Evolutionary conservation across 139 green algal species (phyloP), one percentile per base, ranked within the genome.

Genomic region (Edaphochlamys debaryana): DNA sequence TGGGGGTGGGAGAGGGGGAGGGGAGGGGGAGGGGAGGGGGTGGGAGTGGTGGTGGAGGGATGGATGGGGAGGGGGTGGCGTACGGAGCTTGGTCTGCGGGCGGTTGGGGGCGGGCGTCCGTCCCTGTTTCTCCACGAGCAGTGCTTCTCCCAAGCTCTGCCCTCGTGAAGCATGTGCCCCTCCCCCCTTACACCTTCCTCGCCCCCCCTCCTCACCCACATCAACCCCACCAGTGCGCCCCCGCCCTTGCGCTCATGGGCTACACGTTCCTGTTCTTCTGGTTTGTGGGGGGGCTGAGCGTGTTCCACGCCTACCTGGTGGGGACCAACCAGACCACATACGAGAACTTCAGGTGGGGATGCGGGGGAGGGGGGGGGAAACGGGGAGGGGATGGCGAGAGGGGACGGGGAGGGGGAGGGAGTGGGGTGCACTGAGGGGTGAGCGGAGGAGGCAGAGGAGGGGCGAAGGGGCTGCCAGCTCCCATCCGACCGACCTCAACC

Each of bases 311-410:
- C 63, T 99, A 96, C 87, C 93, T 99, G 42, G 92, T 97, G 48
- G 89, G 73, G 34, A 95, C 80, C 32, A 98, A 98, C 86, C 94
- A 97, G 91, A 99, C 98, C 0, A 99, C 98, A 0, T 99, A 99
- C 78, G 97, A 99, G 89, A 98, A 98, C 89, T 99, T 99, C 85
- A 92, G 97, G 79, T 95, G 93, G 40, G 67, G 58, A 36, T 25
- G 54, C n/a, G 17, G 34, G 42, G 40, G 66, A 5, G 0, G 6
- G n/a, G 73, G 19, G 1, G 17, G 36, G 32, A 20, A 11, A 50
- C 6, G 22, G 6, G 52, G 19, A 85, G 48, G 67, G 25, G 54
- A 68, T 11, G 79, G 32, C 5, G 5, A 4, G 30, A 45, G 15
- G 34, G 5, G 64, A 70, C 13, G 15, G 52, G 20, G n/a, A 54